These are phyloP conservation scores for Cenchrus americanus DNA, from an alignment of 176 grass and related monocot species.

Conservation along the genomic window DNA sequence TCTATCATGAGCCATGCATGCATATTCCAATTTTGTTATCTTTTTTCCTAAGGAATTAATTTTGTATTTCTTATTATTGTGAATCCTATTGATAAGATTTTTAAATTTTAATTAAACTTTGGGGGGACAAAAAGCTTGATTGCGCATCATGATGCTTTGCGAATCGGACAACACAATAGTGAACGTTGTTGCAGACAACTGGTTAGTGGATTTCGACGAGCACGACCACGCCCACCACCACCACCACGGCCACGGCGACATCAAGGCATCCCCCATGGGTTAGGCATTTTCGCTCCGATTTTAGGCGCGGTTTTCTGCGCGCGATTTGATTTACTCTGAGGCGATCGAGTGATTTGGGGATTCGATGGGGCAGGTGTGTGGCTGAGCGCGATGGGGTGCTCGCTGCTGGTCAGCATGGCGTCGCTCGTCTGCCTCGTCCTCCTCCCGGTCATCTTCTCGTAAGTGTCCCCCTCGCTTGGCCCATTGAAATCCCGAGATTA, in stretches of 20 bases:
- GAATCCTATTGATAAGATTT: not conserved
- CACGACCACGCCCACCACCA: not conserved
- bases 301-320: too few relatives aligned
- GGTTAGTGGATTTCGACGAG: not conserved
- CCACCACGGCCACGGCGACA: constrained; percentile 49
- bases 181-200: not conserved
- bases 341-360: too few relatives aligned
- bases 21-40: not conserved
- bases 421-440: too few relatives aligned
- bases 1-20: not conserved
- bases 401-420: too few relatives aligned
- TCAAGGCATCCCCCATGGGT: constrained; percentile 50
- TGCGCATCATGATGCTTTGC: too few relatives aligned
- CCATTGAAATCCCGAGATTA: too few relatives aligned
- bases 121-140: not conserved
- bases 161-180: not conserved
- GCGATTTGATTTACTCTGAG: too few relatives aligned
- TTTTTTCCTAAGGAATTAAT: not conserved
- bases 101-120: not conserved
- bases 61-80: not conserved
- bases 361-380: too few relatives aligned
- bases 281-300: too few relatives aligned
- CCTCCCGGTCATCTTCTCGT: too few relatives aligned
- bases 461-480: too few relatives aligned
- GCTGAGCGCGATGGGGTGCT: too few relatives aligned